Conservation (phyloP, 352 stramenopile genomes). For the Pythium phragmiticola region DNA sequence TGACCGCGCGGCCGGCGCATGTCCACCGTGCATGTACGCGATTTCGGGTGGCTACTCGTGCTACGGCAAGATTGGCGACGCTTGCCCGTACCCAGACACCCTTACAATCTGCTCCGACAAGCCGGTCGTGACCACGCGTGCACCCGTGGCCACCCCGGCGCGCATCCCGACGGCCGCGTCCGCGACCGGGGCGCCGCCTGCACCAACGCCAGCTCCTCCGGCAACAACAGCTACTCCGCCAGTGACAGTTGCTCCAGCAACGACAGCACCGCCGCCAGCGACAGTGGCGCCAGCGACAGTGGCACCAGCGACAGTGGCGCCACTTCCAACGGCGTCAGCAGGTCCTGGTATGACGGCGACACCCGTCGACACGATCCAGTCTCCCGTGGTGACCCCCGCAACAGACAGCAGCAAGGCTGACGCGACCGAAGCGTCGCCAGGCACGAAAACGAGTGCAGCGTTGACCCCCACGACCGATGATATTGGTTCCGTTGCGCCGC, state of each 20-base stretch:
- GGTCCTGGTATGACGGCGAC: too few relatives aligned
- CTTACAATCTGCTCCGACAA: slow-evolving; percentile 29
- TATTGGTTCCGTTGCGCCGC: slow-evolving; percentile 12
- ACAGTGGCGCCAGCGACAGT: background rate
- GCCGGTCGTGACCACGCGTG: background rate
- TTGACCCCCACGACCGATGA: background rate
- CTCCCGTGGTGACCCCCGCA: too few relatives aligned
- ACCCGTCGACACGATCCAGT: background rate
- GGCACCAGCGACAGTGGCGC: too few relatives aligned
- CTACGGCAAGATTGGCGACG: slow-evolving; percentile 48
- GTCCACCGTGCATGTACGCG: slow-evolving; percentile 67
- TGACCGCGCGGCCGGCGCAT: slow-evolving; percentile 36
- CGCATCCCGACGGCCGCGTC: background rate
- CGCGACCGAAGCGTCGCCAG: too few relatives aligned
- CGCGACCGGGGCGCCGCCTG: background rate
- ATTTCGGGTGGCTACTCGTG: slow-evolving; percentile 67
- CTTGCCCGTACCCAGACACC: slow-evolving; percentile 40
- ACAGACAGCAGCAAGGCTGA: too few relatives aligned
- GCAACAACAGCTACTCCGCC: too few relatives aligned
- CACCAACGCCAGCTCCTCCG: too few relatives aligned
- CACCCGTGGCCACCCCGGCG: background rate
- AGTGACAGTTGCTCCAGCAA: background rate
- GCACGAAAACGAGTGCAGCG: background rate
- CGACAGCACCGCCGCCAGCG: background rate
- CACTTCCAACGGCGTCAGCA: background rate